These are phyloP conservation scores for Apiospora koreana DNA, from an alignment of 2,329 filamentous ascomycete species.

Conservation along the genomic window DNA sequence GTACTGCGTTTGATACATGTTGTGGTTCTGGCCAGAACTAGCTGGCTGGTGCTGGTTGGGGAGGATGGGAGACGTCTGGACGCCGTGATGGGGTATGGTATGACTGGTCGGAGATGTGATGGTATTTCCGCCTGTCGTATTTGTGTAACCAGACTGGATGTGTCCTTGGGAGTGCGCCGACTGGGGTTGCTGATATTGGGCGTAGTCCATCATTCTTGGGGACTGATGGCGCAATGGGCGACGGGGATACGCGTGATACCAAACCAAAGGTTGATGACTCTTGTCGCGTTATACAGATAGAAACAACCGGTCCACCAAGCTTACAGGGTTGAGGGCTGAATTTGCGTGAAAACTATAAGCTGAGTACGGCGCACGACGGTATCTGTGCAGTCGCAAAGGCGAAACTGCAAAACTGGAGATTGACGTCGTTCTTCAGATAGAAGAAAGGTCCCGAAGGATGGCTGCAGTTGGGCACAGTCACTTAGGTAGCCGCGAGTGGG, in stretches of 20 bases:
- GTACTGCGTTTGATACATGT: slow-evolving; percentile 80
- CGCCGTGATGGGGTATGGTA: slow-evolving; percentile 65
- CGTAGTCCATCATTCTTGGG: slow-evolving; percentile 70
- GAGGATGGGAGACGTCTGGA: slow-evolving; percentile 78
- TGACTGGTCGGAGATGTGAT: slow-evolving; percentile 76
- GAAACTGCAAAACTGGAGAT: slow-evolving; percentile 20
- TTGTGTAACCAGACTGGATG: slow-evolving; percentile 63
- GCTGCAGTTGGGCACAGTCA: slow-evolving; percentile 48
- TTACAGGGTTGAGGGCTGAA: slow-evolving; percentile 1
- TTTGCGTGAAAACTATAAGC: neutral
- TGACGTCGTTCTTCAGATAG: slow-evolving; percentile 30
- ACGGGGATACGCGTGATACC: slow-evolving; percentile 31
- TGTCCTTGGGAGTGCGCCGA: slow-evolving; percentile 61
- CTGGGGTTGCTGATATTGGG: slow-evolving; percentile 71
- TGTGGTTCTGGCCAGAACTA: slow-evolving; percentile 65
- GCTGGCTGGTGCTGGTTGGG: slow-evolving; percentile 74
- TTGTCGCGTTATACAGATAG: slow-evolving; percentile 30
- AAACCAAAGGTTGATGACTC: slow-evolving; percentile 30
- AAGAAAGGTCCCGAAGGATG: slow-evolving; percentile 23
- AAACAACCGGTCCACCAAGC: slow-evolving; percentile 16
- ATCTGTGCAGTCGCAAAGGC: slow-evolving; percentile 14
- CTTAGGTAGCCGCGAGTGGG: slow-evolving; percentile 46
- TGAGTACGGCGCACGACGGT: slow-evolving; percentile 6
- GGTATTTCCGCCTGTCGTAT: slow-evolving; percentile 53
- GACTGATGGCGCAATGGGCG: slow-evolving; percentile 25